A percentile compares a stretch with the other conserved stretches of the same genome.
These are phyloP conservation scores for Claviceps humidiphila DNA, from an alignment of 2,329 filamentous ascomycete species.

Conservation along the genomic window DNA sequence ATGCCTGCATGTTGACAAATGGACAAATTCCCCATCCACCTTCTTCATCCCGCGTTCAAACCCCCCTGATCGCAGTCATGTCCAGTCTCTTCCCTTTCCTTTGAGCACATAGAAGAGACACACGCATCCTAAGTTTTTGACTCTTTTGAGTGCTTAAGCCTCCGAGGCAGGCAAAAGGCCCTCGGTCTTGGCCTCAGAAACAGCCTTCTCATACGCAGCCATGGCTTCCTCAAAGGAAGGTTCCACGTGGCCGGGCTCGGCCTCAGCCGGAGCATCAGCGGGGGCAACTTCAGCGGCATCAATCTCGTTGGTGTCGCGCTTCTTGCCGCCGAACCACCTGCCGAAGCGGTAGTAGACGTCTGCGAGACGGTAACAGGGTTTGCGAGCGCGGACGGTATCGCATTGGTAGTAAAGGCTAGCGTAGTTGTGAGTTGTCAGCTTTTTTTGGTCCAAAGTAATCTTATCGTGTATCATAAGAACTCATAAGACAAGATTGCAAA, in stretches of 20 bases:
- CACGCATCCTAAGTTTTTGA: no score
- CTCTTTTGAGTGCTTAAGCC: not conserved
- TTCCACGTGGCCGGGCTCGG: slow-evolving; percentile 16
- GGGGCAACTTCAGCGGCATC: no score
- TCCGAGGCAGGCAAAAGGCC: slow-evolving; percentile 16
- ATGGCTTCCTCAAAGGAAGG: slow-evolving; percentile 22
- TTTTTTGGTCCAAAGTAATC: no score
- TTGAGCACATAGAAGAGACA: no score
- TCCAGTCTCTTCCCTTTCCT: no score
- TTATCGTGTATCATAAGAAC: no score
- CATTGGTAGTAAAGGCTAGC: slow-evolving; percentile 25
- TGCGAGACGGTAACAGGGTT: slow-evolving; percentile 21
- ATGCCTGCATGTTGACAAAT: no score
- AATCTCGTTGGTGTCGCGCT: not conserved
- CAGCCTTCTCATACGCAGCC: slow-evolving; percentile 20
- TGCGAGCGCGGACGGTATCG: slow-evolving; percentile 7
- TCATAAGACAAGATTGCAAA: not conserved
- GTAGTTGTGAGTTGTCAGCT: no score
- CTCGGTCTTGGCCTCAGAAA: slow-evolving; percentile 21
- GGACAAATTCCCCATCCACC: no score
- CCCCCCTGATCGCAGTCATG: no score
- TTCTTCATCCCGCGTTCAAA: no score
- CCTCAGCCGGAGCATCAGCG: slow-evolving; percentile 11
- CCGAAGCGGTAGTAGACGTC: slow-evolving; percentile 29
- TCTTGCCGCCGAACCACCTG: slow-evolving; percentile 20